Base-by-base conservation (phyloP, 2,329 filamentous ascomycete genomes). In the Ophiostoma tasmaniense region DNA sequence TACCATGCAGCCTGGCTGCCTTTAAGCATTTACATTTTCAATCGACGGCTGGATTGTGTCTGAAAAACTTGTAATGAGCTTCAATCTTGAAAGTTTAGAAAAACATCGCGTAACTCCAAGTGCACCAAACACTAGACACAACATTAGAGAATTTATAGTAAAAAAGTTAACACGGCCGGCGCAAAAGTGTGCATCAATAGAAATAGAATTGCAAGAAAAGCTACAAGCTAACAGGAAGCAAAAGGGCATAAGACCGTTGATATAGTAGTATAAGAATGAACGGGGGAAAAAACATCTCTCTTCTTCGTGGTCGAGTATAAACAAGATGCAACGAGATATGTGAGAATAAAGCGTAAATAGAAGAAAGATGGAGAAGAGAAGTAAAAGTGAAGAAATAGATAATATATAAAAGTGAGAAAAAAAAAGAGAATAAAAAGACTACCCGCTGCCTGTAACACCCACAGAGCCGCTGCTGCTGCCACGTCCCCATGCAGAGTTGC, bases 401-500 rank as follows among this genome's bases (percentile, higher is more conserved):
- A n/a, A n/a, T n/a, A n/a, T n/a, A n/a, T n/a, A n/a, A n/a, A n/a
- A n/a, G n/a, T n/a, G n/a, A 35, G 2, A 25, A 20, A 11, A 33
- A 25, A 66, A 50, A 5, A 52, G 5, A 66, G 52, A 22, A 22
- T 4, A 65, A 2, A 35, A 20, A 64, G 1, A 30, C 75, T 76
- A 81, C 61, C 78, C 76, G 39, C 79, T 79, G 67, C 84, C 83
- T 35, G 79, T 79, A 13, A 85, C 79, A 71, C 85, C 83, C 64
- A 82, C 77, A 33, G 81, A 81, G 28, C 82, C 80, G 71, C 80
- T 79, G 71, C 80, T 80, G 71, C 79, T 83, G 70, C 82, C 84
- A 65, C 82, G 82, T 35, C 79, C 80, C 81, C 81, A 85, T 50
- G 79, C 83, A 22, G 85, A 87, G 74, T 85, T 86, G 42, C 85